A percentile compares a stretch with the other conserved stretches of the same genome.
Evolutionary conservation across 1,284 basidiomycete species (phyloP).

Genomic region (Apiotrichum akiyoshidainum): DNA sequence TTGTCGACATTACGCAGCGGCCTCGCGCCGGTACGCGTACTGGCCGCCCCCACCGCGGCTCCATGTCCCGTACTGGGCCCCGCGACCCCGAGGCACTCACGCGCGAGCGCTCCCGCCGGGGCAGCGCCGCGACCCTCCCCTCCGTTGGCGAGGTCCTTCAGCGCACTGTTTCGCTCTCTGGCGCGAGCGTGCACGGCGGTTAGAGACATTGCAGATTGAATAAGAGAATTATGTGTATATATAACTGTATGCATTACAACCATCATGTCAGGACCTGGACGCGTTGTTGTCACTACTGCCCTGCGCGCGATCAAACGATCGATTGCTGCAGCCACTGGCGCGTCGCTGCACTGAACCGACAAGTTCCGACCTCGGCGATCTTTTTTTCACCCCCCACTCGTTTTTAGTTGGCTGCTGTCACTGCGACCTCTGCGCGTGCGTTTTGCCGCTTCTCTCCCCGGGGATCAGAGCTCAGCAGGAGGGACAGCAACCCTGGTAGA

Average conservation of each 20-base stretch:
- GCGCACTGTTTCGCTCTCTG: constrained; percentile 34
- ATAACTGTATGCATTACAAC: constrained; percentile 1
- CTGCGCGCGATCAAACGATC: too few species aligned
- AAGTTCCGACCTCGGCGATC: too few species aligned
- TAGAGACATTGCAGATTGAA: neutral
- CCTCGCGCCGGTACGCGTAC: constrained; percentile 3
- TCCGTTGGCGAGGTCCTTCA: constrained; percentile 38
- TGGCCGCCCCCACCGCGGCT: neutral
- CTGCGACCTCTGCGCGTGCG: too few species aligned
- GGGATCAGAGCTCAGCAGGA: too few species aligned
- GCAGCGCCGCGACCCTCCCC: constrained; percentile 8
- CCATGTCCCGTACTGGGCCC: neutral
- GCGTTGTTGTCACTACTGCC: neutral
- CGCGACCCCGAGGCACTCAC: neutral
- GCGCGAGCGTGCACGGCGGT: constrained; percentile 41
- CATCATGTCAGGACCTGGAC: neutral
- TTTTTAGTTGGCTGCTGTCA: too few species aligned
- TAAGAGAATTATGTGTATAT: neutral
- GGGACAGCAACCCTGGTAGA: too few species aligned
- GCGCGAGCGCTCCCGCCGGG: constrained; percentile 8
- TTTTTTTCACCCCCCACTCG: too few species aligned
- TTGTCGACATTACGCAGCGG: neutral
- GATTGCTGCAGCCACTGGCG: too few species aligned
- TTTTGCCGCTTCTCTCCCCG: too few species aligned
- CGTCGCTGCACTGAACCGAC: too few species aligned